These are phyloP conservation scores for Angomonas ambiguus DNA, from an alignment of 208 protist species.

Conservation along the genomic window DNA sequence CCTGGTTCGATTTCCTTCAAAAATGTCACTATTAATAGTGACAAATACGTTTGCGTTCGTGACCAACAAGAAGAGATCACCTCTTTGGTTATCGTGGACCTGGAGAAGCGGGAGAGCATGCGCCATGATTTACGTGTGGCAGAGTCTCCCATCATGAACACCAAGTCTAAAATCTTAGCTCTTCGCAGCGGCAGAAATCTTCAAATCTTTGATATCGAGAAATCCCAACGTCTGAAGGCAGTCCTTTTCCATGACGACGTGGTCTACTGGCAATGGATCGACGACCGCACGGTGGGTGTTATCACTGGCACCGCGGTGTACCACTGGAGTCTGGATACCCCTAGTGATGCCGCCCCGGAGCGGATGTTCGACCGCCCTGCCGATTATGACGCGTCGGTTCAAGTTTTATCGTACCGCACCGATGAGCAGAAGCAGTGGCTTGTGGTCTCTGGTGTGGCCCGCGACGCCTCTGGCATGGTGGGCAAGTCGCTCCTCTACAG, in stretches of 20 bases:
- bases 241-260: conserved; percentile 93
- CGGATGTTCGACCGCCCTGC: conserved; percentile 96
- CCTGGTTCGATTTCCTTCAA: conserved; percentile 93
- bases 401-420: conserved; percentile 98
- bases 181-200: conserved; percentile 94
- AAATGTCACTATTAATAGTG: conserved; percentile 96
- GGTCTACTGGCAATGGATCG: conserved; percentile 98
- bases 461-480: conserved; percentile 77
- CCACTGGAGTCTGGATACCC: conserved; percentile 96
- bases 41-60: conserved; percentile 97
- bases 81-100: conserved; percentile 92
- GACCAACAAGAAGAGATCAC: conserved; percentile 86
- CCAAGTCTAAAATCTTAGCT: conserved; percentile 95
- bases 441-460: conserved; percentile 93
- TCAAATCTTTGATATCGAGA: conserved; percentile 99
- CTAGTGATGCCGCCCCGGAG: conserved; percentile 82
- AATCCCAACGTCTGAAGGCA: conserved; percentile 95
- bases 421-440: conserved; percentile 94
- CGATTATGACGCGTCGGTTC: conserved; percentile 81
- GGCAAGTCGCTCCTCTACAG: conserved; percentile 97
- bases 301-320: conserved; percentile 95
- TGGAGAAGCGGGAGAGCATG: conserved; percentile 94
- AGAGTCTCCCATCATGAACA: conserved; percentile 98
- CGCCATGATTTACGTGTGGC: conserved; percentile 96
- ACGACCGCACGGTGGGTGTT: conserved; percentile 92